Percentiles rank a stretch among this genome's conserved stretches.
These are phyloP conservation scores for Penicillium sp. DNA, from an alignment of 2,329 filamentous ascomycete species.

Conservation along the genomic window DNA sequence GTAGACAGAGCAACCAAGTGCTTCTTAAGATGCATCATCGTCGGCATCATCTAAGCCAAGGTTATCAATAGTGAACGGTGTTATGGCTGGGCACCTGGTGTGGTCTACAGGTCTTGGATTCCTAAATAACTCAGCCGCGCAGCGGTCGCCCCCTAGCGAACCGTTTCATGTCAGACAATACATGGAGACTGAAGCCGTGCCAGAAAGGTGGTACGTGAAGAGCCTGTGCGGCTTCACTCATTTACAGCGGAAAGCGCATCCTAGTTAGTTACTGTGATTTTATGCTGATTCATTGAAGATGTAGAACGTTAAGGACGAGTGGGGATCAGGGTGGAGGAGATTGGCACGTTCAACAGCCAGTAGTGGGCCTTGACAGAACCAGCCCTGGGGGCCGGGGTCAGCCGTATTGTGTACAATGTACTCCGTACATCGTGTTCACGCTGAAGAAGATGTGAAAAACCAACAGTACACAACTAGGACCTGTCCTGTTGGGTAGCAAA, in stretches of 20 bases:
- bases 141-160: background rate
- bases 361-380: slow-evolving; percentile 1
- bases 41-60: background rate
- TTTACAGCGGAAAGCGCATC: no score
- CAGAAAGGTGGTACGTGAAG: background rate
- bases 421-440: no score
- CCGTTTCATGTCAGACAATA: background rate
- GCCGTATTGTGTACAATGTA: background rate
- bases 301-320: background rate
- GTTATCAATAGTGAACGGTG: background rate
- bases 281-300: background rate
- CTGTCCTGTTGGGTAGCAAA: background rate
- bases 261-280: no score
- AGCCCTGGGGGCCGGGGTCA: background rate
- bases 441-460: background rate
- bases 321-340: background rate
- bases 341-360: slow-evolving; percentile 3
- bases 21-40: background rate
- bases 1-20: background rate
- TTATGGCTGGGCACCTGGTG: background rate
- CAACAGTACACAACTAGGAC: background rate
- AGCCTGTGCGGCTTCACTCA: no score
- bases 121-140: background rate
- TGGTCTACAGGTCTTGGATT: background rate
- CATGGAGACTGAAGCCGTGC: background rate